These are phyloP conservation scores for Globisporangium spiculum DNA, from an alignment of 352 stramenopile genomes.

Conservation along the genomic window DNA sequence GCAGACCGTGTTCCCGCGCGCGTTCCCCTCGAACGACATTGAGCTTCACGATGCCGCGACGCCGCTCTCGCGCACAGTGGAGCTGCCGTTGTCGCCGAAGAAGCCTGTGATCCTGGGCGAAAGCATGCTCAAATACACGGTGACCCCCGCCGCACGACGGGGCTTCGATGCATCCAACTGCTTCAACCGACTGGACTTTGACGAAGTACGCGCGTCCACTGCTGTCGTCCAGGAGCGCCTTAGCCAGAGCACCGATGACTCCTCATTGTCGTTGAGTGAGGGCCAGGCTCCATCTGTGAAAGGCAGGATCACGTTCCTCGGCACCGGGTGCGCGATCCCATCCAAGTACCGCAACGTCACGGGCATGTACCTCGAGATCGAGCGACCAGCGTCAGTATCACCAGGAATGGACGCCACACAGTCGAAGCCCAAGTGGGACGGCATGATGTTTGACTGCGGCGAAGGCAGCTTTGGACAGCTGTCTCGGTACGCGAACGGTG, in stretches of 20 bases:
- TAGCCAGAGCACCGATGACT: neutral
- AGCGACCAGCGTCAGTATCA: constrained; percentile 1
- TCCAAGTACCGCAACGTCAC: constrained; percentile 99
- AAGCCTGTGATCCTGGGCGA: constrained; percentile 44
- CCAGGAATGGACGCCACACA: neutral
- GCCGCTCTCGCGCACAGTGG: constrained; percentile 33
- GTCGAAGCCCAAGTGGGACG: constrained; percentile 23
- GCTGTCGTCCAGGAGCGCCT: constrained; percentile 16
- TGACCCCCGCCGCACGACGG: constrained; percentile 53
- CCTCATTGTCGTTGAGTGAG: neutral
- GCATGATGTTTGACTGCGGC: constrained; percentile 95
- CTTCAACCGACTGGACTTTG: constrained; percentile 46
- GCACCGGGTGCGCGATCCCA: constrained; percentile 95
- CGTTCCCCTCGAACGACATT: constrained; percentile 51
- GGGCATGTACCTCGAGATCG: constrained; percentile 90
- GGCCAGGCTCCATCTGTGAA: neutral
- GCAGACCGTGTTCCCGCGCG: constrained; percentile 55
- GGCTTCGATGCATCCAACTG: constrained; percentile 59
- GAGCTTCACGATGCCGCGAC: constrained; percentile 38
- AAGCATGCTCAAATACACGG: constrained; percentile 71
- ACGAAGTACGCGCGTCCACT: constrained; percentile 41
- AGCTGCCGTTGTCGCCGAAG: constrained; percentile 22
- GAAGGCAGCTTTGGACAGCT: constrained; percentile 96
- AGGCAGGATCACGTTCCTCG: constrained; percentile 91
- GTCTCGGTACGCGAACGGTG: constrained; percentile 49